A percentile compares a stretch with the other conserved stretches of the same genome.
These are phyloP conservation scores for Hygrocybe punicea DNA, from an alignment of 768 basidiomycete genomes.

Conservation along the genomic window DNA sequence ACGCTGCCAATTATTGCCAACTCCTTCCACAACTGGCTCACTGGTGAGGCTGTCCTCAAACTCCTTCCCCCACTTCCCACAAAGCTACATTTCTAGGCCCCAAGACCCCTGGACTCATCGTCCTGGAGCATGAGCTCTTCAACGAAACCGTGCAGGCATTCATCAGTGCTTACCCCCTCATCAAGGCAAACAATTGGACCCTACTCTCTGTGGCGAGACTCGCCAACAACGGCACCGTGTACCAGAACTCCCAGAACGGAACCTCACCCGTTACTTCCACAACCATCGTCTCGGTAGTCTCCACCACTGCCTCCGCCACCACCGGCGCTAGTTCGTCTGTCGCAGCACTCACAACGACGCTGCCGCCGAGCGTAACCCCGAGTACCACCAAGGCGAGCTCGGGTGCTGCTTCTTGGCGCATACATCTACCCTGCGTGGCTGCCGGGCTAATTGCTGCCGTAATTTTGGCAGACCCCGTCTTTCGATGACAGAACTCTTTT, in stretches of 20 bases:
- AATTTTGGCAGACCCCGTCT: not conserved
- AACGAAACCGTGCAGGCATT: conserved; percentile 62
- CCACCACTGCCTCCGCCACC: conserved; percentile 38
- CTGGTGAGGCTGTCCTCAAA: conserved; percentile 35
- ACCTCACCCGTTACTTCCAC: conserved; percentile 29
- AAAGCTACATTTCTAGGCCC: conserved; percentile 39
- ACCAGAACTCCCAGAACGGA: conserved; percentile 46
- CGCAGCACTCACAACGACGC: conserved; percentile 46
- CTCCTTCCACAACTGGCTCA: conserved; percentile 55
- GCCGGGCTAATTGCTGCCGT: not conserved
- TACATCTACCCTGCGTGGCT: not conserved
- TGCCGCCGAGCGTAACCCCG: not conserved
- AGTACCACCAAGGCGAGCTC: not conserved
- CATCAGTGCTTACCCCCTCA: conserved; percentile 58
- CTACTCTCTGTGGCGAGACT: conserved; percentile 52
- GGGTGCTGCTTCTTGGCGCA: not conserved
- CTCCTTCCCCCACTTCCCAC: not conserved
- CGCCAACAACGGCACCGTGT: conserved; percentile 37
- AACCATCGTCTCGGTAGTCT: not conserved
- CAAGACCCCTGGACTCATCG: conserved; percentile 73
- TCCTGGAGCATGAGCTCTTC: conserved; percentile 82
- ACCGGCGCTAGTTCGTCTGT: conserved; percentile 52
- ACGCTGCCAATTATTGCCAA: conserved; percentile 46
- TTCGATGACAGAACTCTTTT: not conserved
- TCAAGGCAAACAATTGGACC: conserved; percentile 70